Evolutionary conservation across 306 rosid genomes (phyloP), one percentile per base, ranked within the genome.

Genomic region (Bauhinia variegata): DNA sequence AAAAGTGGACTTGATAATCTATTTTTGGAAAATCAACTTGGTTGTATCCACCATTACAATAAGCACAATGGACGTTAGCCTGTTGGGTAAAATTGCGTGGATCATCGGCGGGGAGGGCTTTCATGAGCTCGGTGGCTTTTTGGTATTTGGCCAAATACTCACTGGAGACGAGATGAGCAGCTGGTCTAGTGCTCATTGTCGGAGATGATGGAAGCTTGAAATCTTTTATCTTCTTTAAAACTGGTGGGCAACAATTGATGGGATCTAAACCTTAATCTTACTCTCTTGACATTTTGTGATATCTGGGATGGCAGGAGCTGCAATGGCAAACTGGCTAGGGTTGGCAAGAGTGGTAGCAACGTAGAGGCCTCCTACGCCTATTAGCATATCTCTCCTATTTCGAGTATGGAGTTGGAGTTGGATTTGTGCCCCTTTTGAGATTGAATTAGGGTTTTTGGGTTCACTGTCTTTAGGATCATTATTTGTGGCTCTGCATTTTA

Each of bases 61-160:
- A 84, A 23, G 88, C 88, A 44, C 88, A 84, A 14, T 80, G 88
- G 28, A 84, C 51, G 14, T 71, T 68, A 4, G 88, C 88, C 38
- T 84, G 88, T 37, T 80, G 83, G 6, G 12, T 73, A 56, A 84
- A 84, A 61, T 58, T 84, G 5, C 88, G 83, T 3, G 88, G 85
- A 17, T 84, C 88, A 5, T 56, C 60, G 0, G 58, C 79, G 0
- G 86, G 88, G 5, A 84, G 79, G 2, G 66, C 79, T 38, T 68
- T 84, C 88, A 84, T 84, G 17, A 74, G 68, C 54, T 68, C 76
- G 0, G 80, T 31, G 43, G 86, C 88, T 37, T 49, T 63, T 11
- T 50, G 13, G 44, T 56, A 84, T 68, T 84, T 84, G 2, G 68
- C 79, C 0, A 71, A 34, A 53, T 80, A 84, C 11, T 71, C 75